phyloP scores from a whole-genome alignment of 2,329 filamentous ascomycete genomes.

The Diaporthe capsici region DNA sequence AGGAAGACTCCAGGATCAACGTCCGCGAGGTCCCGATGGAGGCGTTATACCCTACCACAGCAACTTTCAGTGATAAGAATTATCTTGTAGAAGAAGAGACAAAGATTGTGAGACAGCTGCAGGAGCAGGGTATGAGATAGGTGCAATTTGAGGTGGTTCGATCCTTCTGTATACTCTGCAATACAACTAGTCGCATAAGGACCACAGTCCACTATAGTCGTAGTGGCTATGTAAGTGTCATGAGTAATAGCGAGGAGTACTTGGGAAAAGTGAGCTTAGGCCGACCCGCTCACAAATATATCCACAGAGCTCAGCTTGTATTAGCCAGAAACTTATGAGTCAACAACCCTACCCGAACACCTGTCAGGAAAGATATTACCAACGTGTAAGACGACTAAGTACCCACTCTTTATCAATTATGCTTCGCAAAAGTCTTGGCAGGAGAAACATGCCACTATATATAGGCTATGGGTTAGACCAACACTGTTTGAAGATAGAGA shows the following conservation, averaged over 20 bases:
- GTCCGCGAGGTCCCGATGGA: slow-evolving; percentile 41
- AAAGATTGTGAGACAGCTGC: slow-evolving; percentile 12
- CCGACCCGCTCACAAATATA: not conserved
- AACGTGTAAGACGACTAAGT: not conserved
- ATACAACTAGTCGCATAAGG: not conserved
- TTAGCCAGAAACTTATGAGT: not conserved
- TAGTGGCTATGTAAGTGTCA: not conserved
- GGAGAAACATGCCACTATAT: not conserved
- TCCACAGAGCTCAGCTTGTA: not conserved
- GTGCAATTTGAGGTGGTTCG: not conserved
- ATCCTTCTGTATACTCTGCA: too few relatives aligned
- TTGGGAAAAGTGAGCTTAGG: not conserved
- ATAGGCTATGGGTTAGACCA: not conserved
- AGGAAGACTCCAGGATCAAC: slow-evolving; percentile 35
- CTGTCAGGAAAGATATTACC: not conserved
- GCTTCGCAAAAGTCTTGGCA: slow-evolving; percentile 5
- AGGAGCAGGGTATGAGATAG: not conserved
- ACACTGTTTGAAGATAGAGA: not conserved
- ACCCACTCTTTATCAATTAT: not conserved
- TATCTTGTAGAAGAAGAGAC: slow-evolving; percentile 23
- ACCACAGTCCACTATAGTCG: too few relatives aligned
- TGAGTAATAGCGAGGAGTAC: not conserved
- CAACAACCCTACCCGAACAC: slow-evolving; percentile 4
- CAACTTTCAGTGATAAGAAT: slow-evolving; percentile 10
- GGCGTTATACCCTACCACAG: slow-evolving; percentile 28